Percentiles rank a stretch among this genome's conserved stretches.
Evolutionary conservation across 1,284 basidiomycete genomes (phyloP).

Genomic region (Sanghuangporus weigelae): DNA sequence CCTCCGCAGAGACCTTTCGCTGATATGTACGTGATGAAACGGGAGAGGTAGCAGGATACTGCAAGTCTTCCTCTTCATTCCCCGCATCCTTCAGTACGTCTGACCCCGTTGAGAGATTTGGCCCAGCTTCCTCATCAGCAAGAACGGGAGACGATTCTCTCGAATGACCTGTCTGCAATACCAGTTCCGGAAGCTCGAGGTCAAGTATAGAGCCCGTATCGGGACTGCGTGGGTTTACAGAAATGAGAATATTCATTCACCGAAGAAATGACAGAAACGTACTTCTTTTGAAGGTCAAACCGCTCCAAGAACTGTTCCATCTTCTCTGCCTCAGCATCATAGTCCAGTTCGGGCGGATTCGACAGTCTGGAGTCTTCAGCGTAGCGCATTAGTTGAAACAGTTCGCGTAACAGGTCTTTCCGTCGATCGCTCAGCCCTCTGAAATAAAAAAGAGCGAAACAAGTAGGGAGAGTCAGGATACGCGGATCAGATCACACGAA

Average conservation of each 20-base stretch:
- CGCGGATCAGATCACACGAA: not conserved
- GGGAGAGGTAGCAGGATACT: not conserved
- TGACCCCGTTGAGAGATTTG: not conserved
- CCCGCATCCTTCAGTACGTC: not conserved
- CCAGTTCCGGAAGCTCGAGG: constrained; percentile 9
- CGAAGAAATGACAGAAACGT: constrained; percentile 20
- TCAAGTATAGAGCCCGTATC: constrained; percentile 11
- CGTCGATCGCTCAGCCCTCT: constrained; percentile 58
- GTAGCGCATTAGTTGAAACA: constrained; percentile 56
- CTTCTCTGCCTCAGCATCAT: constrained; percentile 31
- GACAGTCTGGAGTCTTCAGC: constrained; percentile 40
- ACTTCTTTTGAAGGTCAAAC: constrained; percentile 16
- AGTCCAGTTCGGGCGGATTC: constrained; percentile 28
- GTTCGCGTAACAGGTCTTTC: constrained; percentile 61
- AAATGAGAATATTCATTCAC: not conserved
- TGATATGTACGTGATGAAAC: constrained; percentile 24
- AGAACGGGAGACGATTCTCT: not conserved
- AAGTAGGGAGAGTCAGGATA: not conserved
- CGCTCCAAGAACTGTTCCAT: constrained; percentile 11
- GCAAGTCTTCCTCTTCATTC: not conserved
- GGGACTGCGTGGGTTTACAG: not conserved
- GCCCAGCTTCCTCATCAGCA: not conserved
- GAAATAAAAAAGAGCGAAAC: not conserved
- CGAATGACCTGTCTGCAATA: not conserved
- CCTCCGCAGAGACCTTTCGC: not conserved